Conservation (phyloP, 164 flowering plant genomes). For the Macadamia integrifolia region DNA sequence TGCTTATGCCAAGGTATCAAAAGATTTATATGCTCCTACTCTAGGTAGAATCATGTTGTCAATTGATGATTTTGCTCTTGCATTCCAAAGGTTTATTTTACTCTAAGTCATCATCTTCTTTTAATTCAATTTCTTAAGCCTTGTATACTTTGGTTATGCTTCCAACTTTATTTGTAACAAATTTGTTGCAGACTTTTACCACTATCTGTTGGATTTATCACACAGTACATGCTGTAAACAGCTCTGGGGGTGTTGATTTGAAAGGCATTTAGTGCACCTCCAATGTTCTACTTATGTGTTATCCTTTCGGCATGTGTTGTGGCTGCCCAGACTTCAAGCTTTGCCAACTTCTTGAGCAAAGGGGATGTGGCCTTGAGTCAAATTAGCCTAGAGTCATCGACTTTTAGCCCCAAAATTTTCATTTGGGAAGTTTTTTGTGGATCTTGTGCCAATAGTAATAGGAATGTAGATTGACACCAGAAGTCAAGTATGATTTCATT, state of each 20-base stretch:
- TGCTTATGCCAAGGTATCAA: slow-evolving; percentile 62
- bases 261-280: slow-evolving; percentile 59
- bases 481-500: too few species aligned
- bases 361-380: too few species aligned
- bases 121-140: too few species aligned
- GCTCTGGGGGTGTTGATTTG: slow-evolving; percentile 68
- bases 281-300: slow-evolving; percentile 80
- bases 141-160: slow-evolving; percentile 22
- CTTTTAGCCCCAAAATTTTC: slow-evolving; percentile 35
- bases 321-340: slow-evolving; percentile 85
- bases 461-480: too few species aligned
- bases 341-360: too few species aligned
- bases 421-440: too few species aligned
- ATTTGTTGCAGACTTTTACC: slow-evolving; percentile 78
- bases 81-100: too few species aligned
- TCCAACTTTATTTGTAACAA: background rate
- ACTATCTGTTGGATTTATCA: slow-evolving; percentile 70
- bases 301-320: slow-evolving; percentile 82
- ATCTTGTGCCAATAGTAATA: too few species aligned
- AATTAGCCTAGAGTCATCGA: too few species aligned
- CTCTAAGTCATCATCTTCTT: too few species aligned
- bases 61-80: slow-evolving; percentile 34
- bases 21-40: slow-evolving; percentile 92
- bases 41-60: slow-evolving; percentile 99
- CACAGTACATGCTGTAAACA: slow-evolving; percentile 83